Base-by-base conservation (phyloP, 192 early-diverging fungal species). In the Backusella parvicylindrica region DNA sequence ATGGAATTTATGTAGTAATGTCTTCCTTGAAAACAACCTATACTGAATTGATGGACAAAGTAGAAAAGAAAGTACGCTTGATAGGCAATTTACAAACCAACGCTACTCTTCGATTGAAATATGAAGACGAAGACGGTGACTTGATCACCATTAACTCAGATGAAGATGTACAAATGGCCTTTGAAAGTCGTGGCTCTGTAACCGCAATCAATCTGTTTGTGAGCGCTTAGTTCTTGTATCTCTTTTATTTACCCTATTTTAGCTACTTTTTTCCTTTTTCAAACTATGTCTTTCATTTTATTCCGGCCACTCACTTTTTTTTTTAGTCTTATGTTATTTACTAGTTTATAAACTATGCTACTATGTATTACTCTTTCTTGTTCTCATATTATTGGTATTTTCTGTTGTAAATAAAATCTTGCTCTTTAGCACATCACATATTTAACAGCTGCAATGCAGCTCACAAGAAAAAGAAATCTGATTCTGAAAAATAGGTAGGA, bases 61-160 rank as follows among this genome's bases (percentile, higher is more conserved):
- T 99, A 12, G 97, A 97, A 79, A 86, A 94, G 40, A 99, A 99
- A 78, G 93, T 98, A 74, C 87, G 92, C 67, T 83, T 96, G 15
- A 93, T 94, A 65, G 90, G 87, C 37, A 89, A 87, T 32, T 86
- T 84, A 36, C 86, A 86, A 33, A 86, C 86, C 43, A 82, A 83
- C 77, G 65, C 85, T 80, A 68, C 83, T 87, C 64, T 92, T 77
- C 87, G 89, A 56, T 91, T 99, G 71, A 88, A 90, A 76, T 98
- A 98, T 77, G 89, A 91, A 78, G 97, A 99, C 76, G 96, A 98
- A 81, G 97, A 97, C 77, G 93, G 94, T 47, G 96, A 98, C 76
- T 89, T 91, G 78, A 91, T 97, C 23, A 90, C 89, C 41, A 90
- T 99, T 56, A 91, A 92, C 73, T 91, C 89, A 21, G 92, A 97